A percentile compares a stretch with the other conserved stretches of the same genome.
These are phyloP conservation scores for Elaeis guineensis DNA, from an alignment of 176 grass and related monocot genomes.

Conservation along the genomic window DNA sequence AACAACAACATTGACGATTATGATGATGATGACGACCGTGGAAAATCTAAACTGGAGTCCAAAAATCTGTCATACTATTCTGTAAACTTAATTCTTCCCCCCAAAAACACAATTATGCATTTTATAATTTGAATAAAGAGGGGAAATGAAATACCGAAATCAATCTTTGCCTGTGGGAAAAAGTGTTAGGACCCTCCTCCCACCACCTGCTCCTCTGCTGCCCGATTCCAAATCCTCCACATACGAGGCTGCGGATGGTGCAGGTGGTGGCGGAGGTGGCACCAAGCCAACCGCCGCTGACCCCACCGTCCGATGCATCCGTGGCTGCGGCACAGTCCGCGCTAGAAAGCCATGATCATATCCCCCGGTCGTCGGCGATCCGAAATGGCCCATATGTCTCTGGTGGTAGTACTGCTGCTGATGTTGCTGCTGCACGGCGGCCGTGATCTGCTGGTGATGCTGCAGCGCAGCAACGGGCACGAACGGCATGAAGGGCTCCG, in stretches of 20 bases:
- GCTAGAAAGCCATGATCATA: slow-evolving; percentile 70
- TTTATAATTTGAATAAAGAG: background rate
- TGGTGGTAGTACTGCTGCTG: slow-evolving; percentile 47
- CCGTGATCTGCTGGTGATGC: slow-evolving; percentile 36
- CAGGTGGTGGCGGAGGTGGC: slow-evolving; percentile 17
- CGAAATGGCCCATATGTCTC: slow-evolving; percentile 48
- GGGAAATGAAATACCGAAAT: background rate
- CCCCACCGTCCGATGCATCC: slow-evolving; percentile 65
- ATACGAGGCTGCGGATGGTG: slow-evolving; percentile 24
- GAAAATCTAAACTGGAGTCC: too few relatives aligned
- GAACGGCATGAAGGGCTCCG: slow-evolving; percentile 46
- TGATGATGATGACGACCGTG: too few relatives aligned
- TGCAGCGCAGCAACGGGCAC: slow-evolving; percentile 29
- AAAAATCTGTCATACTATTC: too few relatives aligned
- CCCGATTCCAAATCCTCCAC: slow-evolving; percentile 65
- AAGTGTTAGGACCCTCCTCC: slow-evolving; percentile 66
- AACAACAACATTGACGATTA: too few relatives aligned
- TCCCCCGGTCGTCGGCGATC: slow-evolving; percentile 10
- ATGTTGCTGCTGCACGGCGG: slow-evolving; percentile 32
- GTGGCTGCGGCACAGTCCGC: slow-evolving; percentile 38
- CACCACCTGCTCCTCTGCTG: slow-evolving; percentile 32
- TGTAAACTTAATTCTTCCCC: background rate
- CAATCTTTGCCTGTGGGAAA: slow-evolving; percentile 75
- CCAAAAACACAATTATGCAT: background rate
- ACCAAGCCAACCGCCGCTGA: slow-evolving; percentile 3